These are phyloP conservation scores for Podaxis carcinomalis DNA, from an alignment of 768 basidiomycete species.

Conservation along the genomic window DNA sequence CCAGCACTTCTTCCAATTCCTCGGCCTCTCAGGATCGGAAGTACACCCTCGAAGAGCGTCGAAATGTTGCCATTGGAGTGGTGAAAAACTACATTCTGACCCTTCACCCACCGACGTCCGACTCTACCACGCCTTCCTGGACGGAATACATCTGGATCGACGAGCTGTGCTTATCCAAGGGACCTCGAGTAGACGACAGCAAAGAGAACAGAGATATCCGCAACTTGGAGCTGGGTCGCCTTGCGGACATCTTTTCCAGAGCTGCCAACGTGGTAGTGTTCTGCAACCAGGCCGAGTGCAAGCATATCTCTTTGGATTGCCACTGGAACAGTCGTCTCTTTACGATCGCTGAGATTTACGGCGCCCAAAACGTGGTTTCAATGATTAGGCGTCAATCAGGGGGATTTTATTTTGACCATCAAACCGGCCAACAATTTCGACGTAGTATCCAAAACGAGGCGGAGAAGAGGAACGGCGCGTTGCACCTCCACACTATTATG, in stretches of 20 bases:
- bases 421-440: conserved; percentile 5
- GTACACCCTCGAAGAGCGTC: not conserved
- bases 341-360: conserved; percentile 19
- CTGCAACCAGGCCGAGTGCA: conserved; percentile 14
- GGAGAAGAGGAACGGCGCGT: not conserved
- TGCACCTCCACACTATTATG: conserved; percentile 18
- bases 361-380: conserved; percentile 12
- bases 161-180: conserved; percentile 10
- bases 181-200: not conserved
- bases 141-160: conserved; percentile 10
- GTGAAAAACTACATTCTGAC: not conserved
- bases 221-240: conserved; percentile 15
- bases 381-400: conserved; percentile 8
- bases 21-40: not conserved
- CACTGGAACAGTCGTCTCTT: conserved; percentile 17
- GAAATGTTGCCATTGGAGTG: not conserved
- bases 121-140: not conserved
- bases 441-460: conserved; percentile 1
- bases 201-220: conserved; percentile 9
- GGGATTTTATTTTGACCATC: not conserved
- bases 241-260: conserved; percentile 18
- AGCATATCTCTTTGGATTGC: conserved; percentile 14
- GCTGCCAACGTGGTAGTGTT: conserved; percentile 18
- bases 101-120: not conserved
- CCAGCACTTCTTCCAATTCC: not conserved